A percentile compares a stretch with the other conserved stretches of the same genome.
Conservation (phyloP, 148 eudicot species). For the Rhododendron henanense region DNA sequence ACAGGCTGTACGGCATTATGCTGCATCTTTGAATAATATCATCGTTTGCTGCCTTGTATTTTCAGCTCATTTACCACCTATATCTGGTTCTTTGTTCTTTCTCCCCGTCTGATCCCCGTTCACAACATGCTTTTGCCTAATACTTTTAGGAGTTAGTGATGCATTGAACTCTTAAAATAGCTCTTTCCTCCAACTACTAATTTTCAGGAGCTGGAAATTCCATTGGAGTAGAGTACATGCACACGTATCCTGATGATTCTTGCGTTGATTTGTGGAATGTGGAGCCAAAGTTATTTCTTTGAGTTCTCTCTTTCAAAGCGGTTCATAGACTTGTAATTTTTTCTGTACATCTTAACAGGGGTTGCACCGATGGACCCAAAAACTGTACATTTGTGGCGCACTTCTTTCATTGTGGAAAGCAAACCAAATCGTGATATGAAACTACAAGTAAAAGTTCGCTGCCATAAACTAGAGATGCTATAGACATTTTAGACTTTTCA, state of each 20-base stretch:
- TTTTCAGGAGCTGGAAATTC: background rate
- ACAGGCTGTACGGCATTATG: background rate
- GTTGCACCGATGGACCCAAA: background rate
- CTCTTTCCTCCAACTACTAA: background rate
- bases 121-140: background rate
- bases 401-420: background rate
- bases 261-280: background rate
- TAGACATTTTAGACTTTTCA: background rate
- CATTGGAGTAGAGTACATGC: background rate
- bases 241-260: background rate
- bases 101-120: background rate
- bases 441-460: background rate
- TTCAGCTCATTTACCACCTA: background rate
- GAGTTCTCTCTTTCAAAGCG: background rate
- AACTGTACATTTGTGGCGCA: background rate
- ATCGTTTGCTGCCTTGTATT: background rate
- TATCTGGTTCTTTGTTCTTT: background rate
- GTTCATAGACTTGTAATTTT: background rate
- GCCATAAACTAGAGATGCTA: background rate
- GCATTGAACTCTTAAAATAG: background rate
- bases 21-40: background rate
- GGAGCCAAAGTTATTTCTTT: background rate
- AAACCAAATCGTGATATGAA: background rate
- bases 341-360: background rate
- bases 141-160: background rate